Evolutionary conservation across 305 asterid genomes (phyloP), one percentile per base, ranked within the genome.

Genomic region (Solanum hybrid): DNA sequence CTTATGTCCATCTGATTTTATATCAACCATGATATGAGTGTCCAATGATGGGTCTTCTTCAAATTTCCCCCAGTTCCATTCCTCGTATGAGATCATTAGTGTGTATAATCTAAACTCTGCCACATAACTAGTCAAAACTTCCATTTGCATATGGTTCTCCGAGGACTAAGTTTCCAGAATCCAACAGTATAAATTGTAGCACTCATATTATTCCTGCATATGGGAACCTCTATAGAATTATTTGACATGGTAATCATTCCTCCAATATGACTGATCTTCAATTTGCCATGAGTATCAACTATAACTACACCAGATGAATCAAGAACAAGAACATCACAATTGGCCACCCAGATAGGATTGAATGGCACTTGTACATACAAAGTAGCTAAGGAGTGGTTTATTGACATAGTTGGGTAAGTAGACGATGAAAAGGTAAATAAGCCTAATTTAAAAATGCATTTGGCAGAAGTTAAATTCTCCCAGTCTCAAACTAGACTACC

Each of bases 11-110:
- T 37, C 42, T 37, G 42, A 37, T 37, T 37, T 37, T 37, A 37
- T 37, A 37, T 37, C 66, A 17, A 27, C 91, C 92, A 89, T 76
- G 91, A 78, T 75, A 64, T 88, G 85, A 89, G 92, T 32, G 89
- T 87, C 38, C 38, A 36, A 36, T 36, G 38, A 36, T 36, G 10
- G 38, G 10, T 2, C 38, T 86, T 89, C 88, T 82, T 85, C 85
- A 89, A 77, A 77, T 87, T 89, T 36, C 46, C 12, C 12, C 91
- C 87, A 89, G 71, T 78, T 81, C 81, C 91, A 89, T 91, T 38
- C 91, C 91, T 11, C 89, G 90, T 32, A 89, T 66, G 60, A 89
- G 87, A 24, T 77, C 87, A 69, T 91, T 85, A 5, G 90, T 89
- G 42, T 56, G n/a, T 22, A 56, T 56, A 56, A 56, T 56, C 66